Base-by-base conservation (phyloP, 768 basidiomycete genomes). In the Phlegmacium glaucopus region DNA sequence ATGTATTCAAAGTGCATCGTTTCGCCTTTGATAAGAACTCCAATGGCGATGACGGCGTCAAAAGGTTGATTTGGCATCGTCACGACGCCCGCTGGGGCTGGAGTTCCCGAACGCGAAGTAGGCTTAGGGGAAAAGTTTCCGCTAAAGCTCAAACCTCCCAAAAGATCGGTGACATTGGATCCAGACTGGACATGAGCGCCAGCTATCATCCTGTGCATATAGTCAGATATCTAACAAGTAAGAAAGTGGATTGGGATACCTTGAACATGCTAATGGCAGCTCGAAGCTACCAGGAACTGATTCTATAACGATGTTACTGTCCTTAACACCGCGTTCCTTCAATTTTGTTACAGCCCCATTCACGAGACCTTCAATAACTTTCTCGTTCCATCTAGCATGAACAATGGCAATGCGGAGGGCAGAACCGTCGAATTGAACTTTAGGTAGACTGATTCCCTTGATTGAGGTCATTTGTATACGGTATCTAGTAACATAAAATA, bases 1-100 rank as follows among this genome's bases (percentile, higher is more conserved):
- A 98, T 99, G 77, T 99, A 99, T 67, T 99, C 96, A 67, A 98
- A 99, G 72, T 99, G 96, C 93, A 96, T 96, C 13, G 96, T 98
- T 1, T 83, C 76, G 44, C 96, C 95, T 65, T 99, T 99, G 76
- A 99, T 96, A 63, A 99, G 85, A 30, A 95, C 93, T 11, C 96
- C 96, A 61, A 98, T 91, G 44, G 96, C 94, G 64, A 99, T 95
- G 54, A 96, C 85, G 11, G 94, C 96, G 64, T 95, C 87, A 57
- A 98, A 97, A 0, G 95, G 87, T 45, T 77, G 74, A 35, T 79
- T 76, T 32, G 76, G 69, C 54, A 69, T 71, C 28, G 55, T 44
- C 12, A 66, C 52, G 45, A 60, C 46, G 17, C 53, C 56, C 18
- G 71, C 61, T 2, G 81, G 69, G 12, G 78, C 71, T 12, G 82